These are phyloP conservation scores for Fraxinus excelsior DNA, from an alignment of 257 asterid species.

Conservation along the genomic window DNA sequence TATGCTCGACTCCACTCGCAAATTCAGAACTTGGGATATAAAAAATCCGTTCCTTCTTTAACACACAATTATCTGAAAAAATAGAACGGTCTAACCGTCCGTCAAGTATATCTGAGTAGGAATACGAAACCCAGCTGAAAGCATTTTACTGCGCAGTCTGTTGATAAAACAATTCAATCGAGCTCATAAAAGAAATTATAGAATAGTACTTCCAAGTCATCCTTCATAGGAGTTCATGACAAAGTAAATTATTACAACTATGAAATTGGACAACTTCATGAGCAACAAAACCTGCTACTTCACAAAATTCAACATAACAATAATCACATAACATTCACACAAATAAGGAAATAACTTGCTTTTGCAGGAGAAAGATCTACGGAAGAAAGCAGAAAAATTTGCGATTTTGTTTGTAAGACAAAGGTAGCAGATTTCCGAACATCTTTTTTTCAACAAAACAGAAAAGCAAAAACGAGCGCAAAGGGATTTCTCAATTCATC, in stretches of 20 bases:
- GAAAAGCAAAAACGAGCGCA: background rate
- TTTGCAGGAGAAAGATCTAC: background rate
- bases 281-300: background rate
- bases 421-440: background rate
- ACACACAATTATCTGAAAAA: background rate
- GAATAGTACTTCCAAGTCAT: background rate
- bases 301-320: background rate
- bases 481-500: background rate
- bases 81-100: background rate
- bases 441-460: background rate
- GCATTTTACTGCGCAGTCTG: background rate
- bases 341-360: background rate
- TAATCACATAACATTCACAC: background rate
- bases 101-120: background rate
- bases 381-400: background rate
- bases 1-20: background rate
- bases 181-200: background rate
- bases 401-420: background rate
- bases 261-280: background rate
- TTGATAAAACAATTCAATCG: background rate
- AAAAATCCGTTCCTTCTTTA: background rate
- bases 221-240: background rate
- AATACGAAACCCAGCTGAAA: background rate
- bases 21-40: background rate
- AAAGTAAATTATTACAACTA: background rate